phyloP scores from a whole-genome alignment of 2,329 filamentous ascomycete species.

The Calonectria naviculata region DNA sequence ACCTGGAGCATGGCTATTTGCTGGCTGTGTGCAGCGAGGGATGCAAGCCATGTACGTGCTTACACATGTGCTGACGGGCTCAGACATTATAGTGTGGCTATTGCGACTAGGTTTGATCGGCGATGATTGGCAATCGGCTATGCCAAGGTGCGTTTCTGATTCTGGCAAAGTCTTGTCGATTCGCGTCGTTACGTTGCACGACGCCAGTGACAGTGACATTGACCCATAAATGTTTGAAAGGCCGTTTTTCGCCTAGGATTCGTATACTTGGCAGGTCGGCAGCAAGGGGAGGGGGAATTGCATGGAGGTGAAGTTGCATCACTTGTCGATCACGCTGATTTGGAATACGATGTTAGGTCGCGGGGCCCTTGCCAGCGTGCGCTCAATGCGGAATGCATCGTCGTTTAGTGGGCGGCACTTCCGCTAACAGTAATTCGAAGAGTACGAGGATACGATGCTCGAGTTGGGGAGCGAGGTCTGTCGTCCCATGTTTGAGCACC shows the following conservation, averaged over 20 bases:
- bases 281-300: background rate
- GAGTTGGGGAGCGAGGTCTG: background rate
- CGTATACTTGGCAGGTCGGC: background rate
- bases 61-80: background rate
- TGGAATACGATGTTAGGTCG: conserved; percentile 1
- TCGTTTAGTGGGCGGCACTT: background rate
- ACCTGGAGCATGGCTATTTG: background rate
- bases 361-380: background rate
- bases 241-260: conserved; percentile 1
- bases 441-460: conserved; percentile 1
- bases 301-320: background rate
- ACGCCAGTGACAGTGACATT: background rate
- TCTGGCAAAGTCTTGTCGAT: background rate
- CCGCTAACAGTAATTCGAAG: background rate
- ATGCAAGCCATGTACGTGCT: conserved; percentile 4
- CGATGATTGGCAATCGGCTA: background rate
- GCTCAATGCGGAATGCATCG: background rate
- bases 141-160: conserved; percentile 8
- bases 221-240: background rate
- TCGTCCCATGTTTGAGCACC: conserved; percentile 10
- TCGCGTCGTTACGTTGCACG: background rate
- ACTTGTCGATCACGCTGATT: conserved; percentile 4
- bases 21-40: background rate
- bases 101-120: background rate
- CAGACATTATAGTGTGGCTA: background rate